These are phyloP conservation scores for Lycium ferocissimum DNA, from an alignment of 257 asterid species.

Conservation along the genomic window DNA sequence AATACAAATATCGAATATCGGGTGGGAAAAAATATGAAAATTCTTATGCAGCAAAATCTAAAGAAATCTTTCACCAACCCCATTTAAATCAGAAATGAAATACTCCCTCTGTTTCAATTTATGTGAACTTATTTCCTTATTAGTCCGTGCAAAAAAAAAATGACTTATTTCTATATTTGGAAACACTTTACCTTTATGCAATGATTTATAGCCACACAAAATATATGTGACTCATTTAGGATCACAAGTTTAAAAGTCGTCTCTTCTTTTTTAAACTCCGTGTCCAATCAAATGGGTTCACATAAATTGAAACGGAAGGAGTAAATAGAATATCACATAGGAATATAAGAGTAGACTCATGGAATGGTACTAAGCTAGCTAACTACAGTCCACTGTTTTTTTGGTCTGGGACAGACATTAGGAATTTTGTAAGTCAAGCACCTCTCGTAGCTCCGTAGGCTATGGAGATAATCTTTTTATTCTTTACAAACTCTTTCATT, in stretches of 20 bases:
- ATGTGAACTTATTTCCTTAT: too few relatives aligned
- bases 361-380: constrained; percentile 6
- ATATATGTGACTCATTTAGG: too few relatives aligned
- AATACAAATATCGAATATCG: too few relatives aligned
- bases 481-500: constrained; percentile 7
- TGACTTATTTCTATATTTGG: too few relatives aligned
- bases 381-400: constrained; percentile 39
- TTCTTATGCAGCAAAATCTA: constrained; percentile 29
- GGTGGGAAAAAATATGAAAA: neutral
- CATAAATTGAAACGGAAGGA: too few relatives aligned
- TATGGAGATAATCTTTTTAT: constrained; percentile 39
- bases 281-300: too few relatives aligned
- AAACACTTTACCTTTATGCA: too few relatives aligned
- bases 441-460: constrained; percentile 49
- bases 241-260: too few relatives aligned
- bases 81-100: constrained; percentile 38
- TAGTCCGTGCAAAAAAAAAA: too few relatives aligned
- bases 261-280: too few relatives aligned
- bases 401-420: constrained; percentile 32
- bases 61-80: constrained; percentile 52
- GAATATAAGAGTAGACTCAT: constrained; percentile 35
- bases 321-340: constrained; percentile 38
- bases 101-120: too few relatives aligned
- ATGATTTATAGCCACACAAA: too few relatives aligned
- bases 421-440: constrained; percentile 21